Evolutionary conservation across 225 moss, liverwort and hornwort species (phyloP).

Genomic region (Climacium dendroides): DNA sequence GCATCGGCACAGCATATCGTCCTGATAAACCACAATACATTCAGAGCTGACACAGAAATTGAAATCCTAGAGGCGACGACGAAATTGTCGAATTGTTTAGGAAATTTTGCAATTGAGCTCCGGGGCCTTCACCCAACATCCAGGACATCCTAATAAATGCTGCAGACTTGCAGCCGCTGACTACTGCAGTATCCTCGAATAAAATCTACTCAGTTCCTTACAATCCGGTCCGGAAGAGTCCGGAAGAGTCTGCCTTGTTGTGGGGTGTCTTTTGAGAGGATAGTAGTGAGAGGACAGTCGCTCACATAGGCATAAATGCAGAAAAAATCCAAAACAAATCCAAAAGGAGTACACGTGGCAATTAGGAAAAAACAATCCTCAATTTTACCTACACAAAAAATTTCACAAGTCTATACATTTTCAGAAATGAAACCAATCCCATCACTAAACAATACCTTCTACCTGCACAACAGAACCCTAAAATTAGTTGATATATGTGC

Average conservation of each 20-base stretch:
- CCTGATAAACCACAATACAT: not conserved
- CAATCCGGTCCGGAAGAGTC: not conserved
- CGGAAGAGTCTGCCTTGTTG: not conserved
- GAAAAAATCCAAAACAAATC: not conserved
- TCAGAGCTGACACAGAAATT: not conserved
- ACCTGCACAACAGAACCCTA: not conserved
- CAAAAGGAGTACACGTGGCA: not conserved
- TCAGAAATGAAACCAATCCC: not conserved
- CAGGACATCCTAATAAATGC: not conserved
- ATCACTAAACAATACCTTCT: not conserved
- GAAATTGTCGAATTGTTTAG: not conserved
- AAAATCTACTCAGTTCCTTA: not conserved
- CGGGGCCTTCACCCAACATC: not conserved
- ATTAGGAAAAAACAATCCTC: not conserved
- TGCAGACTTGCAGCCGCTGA: not conserved
- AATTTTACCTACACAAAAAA: no score
- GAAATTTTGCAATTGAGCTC: not conserved
- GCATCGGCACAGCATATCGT: not conserved
- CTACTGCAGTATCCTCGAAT: not conserved
- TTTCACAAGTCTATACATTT: no score
- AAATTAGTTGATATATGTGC: not conserved
- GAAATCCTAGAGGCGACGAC: not conserved
- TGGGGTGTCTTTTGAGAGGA: not conserved
- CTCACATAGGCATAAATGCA: not conserved
- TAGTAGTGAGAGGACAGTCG: no score